These are phyloP conservation scores for Backusella macrospora DNA, from an alignment of 192 early-diverging fungal genomes.

Conservation along the genomic window DNA sequence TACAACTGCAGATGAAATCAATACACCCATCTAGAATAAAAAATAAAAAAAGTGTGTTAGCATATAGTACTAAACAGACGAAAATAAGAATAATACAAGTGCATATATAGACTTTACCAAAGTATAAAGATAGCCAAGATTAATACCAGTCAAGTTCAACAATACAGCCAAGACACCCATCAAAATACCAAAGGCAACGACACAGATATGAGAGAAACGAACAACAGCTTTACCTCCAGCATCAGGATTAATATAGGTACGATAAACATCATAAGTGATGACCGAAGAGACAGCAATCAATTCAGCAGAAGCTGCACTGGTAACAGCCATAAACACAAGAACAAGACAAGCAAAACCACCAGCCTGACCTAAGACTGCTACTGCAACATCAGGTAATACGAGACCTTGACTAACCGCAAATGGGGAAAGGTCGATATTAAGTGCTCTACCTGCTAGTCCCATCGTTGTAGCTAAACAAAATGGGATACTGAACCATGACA, in stretches of 20 bases:
- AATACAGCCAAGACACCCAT: slow-evolving; percentile 70
- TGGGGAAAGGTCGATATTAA: slow-evolving; percentile 56
- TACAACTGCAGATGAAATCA: slow-evolving; percentile 64
- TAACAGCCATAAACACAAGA: slow-evolving; percentile 78
- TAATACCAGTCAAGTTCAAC: slow-evolving; percentile 62
- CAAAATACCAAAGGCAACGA: slow-evolving; percentile 65
- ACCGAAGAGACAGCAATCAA: slow-evolving; percentile 77
- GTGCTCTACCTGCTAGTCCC: slow-evolving; percentile 66
- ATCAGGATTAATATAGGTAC: slow-evolving; percentile 70
- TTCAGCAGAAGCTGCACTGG: slow-evolving; percentile 70
- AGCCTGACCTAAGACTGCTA: slow-evolving; percentile 61
- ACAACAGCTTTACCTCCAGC: slow-evolving; percentile 67
- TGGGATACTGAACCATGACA: slow-evolving; percentile 80
- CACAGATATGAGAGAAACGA: slow-evolving; percentile 51
- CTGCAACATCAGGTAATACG: slow-evolving; percentile 67
- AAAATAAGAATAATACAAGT: neutral
- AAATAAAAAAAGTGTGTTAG: neutral
- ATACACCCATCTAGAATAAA: slow-evolving; percentile 59
- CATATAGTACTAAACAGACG: no score
- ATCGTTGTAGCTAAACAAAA: slow-evolving; percentile 75
- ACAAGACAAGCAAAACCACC: slow-evolving; percentile 68
- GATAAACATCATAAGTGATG: slow-evolving; percentile 72
- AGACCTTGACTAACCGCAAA: slow-evolving; percentile 67
- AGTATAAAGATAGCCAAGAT: slow-evolving; percentile 67
- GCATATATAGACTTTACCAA: slow-evolving; percentile 35